phyloP scores from a whole-genome alignment of 257 asterid genomes.

The Primulina huaijiensis region DNA sequence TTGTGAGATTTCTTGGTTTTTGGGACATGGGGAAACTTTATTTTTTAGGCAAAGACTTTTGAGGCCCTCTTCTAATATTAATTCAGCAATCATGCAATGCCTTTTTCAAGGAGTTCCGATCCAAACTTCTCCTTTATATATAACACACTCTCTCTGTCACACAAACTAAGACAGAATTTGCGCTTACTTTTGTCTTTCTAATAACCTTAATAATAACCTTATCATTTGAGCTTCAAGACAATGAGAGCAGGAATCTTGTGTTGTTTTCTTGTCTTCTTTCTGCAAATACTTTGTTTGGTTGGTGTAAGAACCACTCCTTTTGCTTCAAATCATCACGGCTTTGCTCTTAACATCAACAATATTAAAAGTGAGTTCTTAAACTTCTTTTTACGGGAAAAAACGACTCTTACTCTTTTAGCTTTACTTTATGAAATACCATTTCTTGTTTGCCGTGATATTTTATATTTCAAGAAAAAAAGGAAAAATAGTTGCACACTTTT shows the following conservation, averaged over 20 bases:
- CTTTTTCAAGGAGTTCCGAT: conserved; percentile 11
- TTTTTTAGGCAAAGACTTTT: neutral
- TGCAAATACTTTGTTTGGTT: conserved; percentile 33
- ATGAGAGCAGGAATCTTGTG: conserved; percentile 37
- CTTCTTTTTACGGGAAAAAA: neutral
- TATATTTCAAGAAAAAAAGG: neutral
- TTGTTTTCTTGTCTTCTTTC: conserved; percentile 31
- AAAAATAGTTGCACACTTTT: neutral
- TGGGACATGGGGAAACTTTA: conserved; percentile 26
- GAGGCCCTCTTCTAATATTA: conserved; percentile 29
- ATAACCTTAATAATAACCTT: conserved; percentile 16
- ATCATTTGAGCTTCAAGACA: conserved; percentile 28
- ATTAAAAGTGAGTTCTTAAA: conserved; percentile 22
- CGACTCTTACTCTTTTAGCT: neutral
- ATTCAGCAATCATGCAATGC: conserved; percentile 26
- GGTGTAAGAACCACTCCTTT: conserved; percentile 39
- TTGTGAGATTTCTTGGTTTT: conserved; percentile 12
- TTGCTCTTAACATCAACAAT: conserved; percentile 11
- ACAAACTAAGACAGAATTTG: conserved; percentile 1
- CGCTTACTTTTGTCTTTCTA: conserved; percentile 1
- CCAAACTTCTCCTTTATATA: conserved; percentile 12
- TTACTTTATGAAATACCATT: neutral
- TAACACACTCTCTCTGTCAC: conserved; percentile 13
- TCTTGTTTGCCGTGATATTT: neutral
- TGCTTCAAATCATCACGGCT: conserved; percentile 27